These are phyloP conservation scores for Stagonosporopsis cucurbitacearum DNA, from an alignment of 2,329 filamentous ascomycete genomes.

Conservation along the genomic window DNA sequence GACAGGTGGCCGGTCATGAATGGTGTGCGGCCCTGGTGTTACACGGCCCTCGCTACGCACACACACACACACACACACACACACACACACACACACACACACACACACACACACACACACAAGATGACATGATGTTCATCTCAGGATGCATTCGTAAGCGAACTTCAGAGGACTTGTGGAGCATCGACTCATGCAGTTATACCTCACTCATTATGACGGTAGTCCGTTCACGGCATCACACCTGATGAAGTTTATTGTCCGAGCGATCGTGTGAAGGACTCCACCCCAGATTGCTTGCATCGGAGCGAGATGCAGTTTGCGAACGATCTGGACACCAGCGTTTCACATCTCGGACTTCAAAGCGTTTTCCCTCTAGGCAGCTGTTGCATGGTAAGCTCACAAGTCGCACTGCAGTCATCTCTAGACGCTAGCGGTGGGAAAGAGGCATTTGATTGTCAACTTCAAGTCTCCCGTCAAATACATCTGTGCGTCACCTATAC, in stretches of 20 bases:
- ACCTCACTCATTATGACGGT: not conserved
- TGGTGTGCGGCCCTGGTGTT: not conserved
- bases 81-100: conserved; percentile 4
- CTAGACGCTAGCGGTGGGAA: not conserved
- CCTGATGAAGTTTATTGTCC: not conserved
- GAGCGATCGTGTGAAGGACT: not conserved
- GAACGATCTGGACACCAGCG: conserved; percentile 3
- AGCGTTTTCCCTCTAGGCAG: not conserved
- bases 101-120: conserved; percentile 4
- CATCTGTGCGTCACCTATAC: not conserved
- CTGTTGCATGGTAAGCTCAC: not conserved
- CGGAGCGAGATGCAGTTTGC: conserved; percentile 1
- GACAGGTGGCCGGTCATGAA: not conserved
- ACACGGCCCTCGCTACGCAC: conserved; percentile 2
- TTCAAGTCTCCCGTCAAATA: not conserved
- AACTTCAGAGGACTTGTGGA: conserved; percentile 1
- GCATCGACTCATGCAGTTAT: conserved; percentile 2
- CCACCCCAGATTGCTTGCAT: not conserved
- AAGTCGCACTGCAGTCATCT: not conserved
- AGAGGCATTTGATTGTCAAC: not conserved
- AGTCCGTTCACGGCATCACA: not conserved
- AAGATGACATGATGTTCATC: conserved; percentile 2
- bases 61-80: conserved; percentile 5
- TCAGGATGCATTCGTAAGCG: not conserved
- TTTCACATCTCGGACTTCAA: not conserved